Conservation (phyloP, 768 basidiomycete species). For the Auricularia cornea region DNA sequence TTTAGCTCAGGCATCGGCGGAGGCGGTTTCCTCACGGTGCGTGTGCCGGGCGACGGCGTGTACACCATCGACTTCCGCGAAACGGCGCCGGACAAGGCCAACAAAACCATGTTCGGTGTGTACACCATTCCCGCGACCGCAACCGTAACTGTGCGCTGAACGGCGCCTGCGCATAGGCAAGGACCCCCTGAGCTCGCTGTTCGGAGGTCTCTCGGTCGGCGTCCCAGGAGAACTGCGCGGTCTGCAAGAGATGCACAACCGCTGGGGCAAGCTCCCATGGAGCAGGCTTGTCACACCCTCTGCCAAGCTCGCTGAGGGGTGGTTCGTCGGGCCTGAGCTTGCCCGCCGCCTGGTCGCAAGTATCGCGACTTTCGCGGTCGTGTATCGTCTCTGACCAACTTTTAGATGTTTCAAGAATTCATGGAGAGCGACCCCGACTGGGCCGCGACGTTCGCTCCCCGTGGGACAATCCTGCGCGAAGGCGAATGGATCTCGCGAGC, state of each 20-base stretch:
- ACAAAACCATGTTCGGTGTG: slow-evolving; percentile 67
- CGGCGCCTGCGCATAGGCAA: slow-evolving; percentile 10
- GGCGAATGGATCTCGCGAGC: slow-evolving; percentile 67
- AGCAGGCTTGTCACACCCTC: slow-evolving; percentile 64
- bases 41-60: slow-evolving; percentile 54
- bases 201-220: slow-evolving; percentile 80
- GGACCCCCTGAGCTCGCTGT: slow-evolving; percentile 43
- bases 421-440: slow-evolving; percentile 68
- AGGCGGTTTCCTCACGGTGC: slow-evolving; percentile 79
- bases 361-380: slow-evolving; percentile 5
- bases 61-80: slow-evolving; percentile 85
- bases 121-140: no score
- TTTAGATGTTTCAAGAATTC: slow-evolving; percentile 21
- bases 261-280: slow-evolving; percentile 83
- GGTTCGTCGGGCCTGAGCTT: slow-evolving; percentile 73
- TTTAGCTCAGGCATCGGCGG: slow-evolving; percentile 49
- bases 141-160: no score
- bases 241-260: slow-evolving; percentile 69
- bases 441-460: slow-evolving; percentile 74
- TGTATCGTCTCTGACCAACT: slow-evolving; percentile 27
- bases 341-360: slow-evolving; percentile 61
- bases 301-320: slow-evolving; percentile 65
- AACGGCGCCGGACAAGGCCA: slow-evolving; percentile 65
- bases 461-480: slow-evolving; percentile 58
- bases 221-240: slow-evolving; percentile 90